These are phyloP conservation scores for Globisporangium orthogonon DNA, from an alignment of 352 stramenopile species.

Conservation along the genomic window DNA sequence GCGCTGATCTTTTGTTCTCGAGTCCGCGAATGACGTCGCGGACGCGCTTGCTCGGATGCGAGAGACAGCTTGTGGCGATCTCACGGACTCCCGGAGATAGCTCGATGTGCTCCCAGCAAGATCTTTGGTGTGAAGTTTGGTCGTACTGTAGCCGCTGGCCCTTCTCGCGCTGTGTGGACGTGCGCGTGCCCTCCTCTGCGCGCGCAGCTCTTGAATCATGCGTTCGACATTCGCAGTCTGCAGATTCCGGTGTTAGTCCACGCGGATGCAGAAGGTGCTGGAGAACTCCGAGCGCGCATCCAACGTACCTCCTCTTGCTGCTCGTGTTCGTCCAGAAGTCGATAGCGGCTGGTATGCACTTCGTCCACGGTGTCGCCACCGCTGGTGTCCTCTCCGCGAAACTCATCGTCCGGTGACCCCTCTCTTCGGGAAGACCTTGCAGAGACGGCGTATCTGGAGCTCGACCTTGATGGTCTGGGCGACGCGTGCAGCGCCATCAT, in stretches of 20 bases:
- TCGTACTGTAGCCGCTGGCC: background rate
- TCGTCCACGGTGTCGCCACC: background rate
- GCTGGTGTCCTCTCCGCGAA: background rate
- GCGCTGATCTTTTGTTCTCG: background rate
- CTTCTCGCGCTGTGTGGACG: constrained; percentile 2
- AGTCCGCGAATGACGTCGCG: background rate
- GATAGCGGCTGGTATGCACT: constrained; percentile 25
- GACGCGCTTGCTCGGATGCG: background rate
- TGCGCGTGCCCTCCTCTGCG: constrained; percentile 12
- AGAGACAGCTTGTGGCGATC: background rate
- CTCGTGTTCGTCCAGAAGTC: constrained; percentile 31
- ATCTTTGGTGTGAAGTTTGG: background rate
- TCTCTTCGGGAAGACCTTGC: background rate
- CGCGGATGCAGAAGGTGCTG: background rate
- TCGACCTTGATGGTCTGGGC: background rate
- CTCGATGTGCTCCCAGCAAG: background rate
- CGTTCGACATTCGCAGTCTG: constrained; percentile 33
- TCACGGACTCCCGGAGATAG: background rate
- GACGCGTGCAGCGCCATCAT: constrained; percentile 3
- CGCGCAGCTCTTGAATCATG: constrained; percentile 35
- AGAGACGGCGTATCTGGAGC: background rate
- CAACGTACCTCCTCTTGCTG: constrained; percentile 23
- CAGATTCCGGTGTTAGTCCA: background rate
- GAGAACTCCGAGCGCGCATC: background rate
- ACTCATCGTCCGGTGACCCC: background rate